Percentiles rank a stretch among this genome's conserved stretches.
phyloP scores from a whole-genome alignment of 139 green algal genomes.

The Coccomyxa sp. region DNA sequence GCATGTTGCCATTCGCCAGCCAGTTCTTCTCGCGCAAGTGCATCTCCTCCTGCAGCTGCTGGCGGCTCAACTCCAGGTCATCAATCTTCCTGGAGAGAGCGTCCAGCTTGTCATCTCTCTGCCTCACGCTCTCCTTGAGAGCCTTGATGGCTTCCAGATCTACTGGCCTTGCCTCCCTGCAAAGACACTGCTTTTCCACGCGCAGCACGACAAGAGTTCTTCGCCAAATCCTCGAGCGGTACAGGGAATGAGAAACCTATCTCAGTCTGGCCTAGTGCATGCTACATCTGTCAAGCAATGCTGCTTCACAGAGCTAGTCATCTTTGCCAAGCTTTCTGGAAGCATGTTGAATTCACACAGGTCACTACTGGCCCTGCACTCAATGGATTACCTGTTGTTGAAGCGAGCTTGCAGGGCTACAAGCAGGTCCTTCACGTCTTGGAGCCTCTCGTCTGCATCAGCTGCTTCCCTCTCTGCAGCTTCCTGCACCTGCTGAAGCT shows the following conservation, averaged over 20 bases:
- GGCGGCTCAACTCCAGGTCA: constrained; percentile 25
- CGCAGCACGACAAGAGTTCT: background rate
- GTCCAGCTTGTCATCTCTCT: constrained; percentile 12
- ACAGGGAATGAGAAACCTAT: too few relatives aligned
- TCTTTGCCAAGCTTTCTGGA: too few relatives aligned
- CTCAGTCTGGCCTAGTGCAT: too few relatives aligned
- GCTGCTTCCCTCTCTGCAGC: background rate
- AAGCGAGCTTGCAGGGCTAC: background rate
- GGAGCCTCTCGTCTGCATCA: background rate
- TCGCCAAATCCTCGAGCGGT: too few relatives aligned
- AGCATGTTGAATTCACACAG: too few relatives aligned
- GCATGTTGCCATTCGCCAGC: too few relatives aligned
- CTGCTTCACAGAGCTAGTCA: too few relatives aligned
- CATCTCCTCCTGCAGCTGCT: constrained; percentile 52
- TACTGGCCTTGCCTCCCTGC: constrained; percentile 43
- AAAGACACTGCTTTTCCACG: background rate
- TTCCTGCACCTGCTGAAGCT: too few relatives aligned
- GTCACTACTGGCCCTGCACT: too few relatives aligned
- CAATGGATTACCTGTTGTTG: background rate
- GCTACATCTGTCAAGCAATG: too few relatives aligned
- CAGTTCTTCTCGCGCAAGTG: constrained; percentile 69
- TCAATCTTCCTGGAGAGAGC: constrained; percentile 29
- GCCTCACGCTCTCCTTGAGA: background rate
- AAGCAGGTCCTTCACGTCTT: background rate
- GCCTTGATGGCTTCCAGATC: constrained; percentile 36